Conservation (phyloP, 2,329 filamentous ascomycete species). For the Penicillium griseofulvum region DNA sequence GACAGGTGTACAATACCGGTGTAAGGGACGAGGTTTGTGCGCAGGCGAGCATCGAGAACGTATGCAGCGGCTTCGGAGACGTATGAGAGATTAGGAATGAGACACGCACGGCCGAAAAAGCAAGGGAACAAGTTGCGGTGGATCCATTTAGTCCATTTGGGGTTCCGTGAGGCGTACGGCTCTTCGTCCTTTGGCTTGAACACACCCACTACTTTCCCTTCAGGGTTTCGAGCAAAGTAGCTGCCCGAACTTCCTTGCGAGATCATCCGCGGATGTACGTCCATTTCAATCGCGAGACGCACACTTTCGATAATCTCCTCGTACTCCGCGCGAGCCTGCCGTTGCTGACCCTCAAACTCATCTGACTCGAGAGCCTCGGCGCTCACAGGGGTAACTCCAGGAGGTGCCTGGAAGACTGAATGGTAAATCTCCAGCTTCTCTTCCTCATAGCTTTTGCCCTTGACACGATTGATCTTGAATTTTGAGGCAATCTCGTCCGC, state of each 20-base stretch:
- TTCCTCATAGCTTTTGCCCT: constrained; percentile 71
- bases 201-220: constrained; percentile 92
- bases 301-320: constrained; percentile 88
- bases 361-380: constrained; percentile 66
- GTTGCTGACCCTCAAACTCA: constrained; percentile 54
- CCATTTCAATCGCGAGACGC: constrained; percentile 81
- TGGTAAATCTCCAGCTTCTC: constrained; percentile 94
- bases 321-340: constrained; percentile 77
- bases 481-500: constrained; percentile 96
- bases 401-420: constrained; percentile 91
- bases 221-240: constrained; percentile 89
- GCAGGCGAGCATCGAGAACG: constrained; percentile 84
- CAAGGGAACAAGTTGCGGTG: constrained; percentile 96
- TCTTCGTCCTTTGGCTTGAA: constrained; percentile 99
- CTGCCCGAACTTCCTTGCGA: constrained; percentile 95
- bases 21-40: constrained; percentile 90
- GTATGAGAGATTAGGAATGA: constrained; percentile 97
- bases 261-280: constrained; percentile 92
- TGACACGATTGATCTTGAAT: constrained; percentile 82
- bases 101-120: constrained; percentile 89
- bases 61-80: constrained; percentile 97
- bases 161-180: constrained; percentile 92
- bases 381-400: constrained; percentile 77
- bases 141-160: constrained; percentile 99
- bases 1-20: constrained; percentile 92